Base-by-base conservation (phyloP, 2,329 filamentous ascomycete genomes). In the Pezizomycotina sp. region DNA sequence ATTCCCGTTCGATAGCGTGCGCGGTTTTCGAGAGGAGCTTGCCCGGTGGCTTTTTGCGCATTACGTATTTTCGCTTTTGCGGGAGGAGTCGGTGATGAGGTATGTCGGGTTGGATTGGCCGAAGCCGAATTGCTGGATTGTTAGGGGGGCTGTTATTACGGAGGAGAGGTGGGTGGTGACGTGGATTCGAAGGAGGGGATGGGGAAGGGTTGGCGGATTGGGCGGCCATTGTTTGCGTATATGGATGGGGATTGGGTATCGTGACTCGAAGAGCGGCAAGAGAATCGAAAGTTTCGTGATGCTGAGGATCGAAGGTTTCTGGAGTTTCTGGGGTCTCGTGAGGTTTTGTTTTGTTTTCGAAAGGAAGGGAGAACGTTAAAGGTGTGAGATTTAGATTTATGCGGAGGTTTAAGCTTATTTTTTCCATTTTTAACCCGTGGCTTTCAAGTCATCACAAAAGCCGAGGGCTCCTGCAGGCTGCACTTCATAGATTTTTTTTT, bases 31-130 rank as follows among this genome's bases (percentile, higher is more conserved):
- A 92, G 31, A 95, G 68, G 24, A 98, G 74, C 61, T 77, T 74
- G 47, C 89, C 89, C n/a, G 89, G 86, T 1, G 89, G 89, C 62
- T 95, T 95, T 69, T 98, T 95, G 56, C 89, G 81, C 63, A 95
- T 69, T 21, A 98, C 89, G 60, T 76, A 92, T 54, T 74, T 39
- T 73, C 49, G 38, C 23, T 24, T 31, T 63, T 58, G 33, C 74
- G 71, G 54, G 73, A 65, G 47, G 71, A 65, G 34, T 74, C 74
- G 10, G 74, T 92, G 53, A 95, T 66, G 53, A 86, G 81, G 61
- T 95, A 98, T 2, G 89, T 98, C 27, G 89, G 89, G 56, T 95
- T 98, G 40, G 82, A 92, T 61, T 95, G 89, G 42, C 89, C 89
- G 57, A 91, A 95, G 52, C 84, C 82, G 56, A 95, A 98, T 80